These are phyloP conservation scores for Thalassiosira mediterranea DNA, from an alignment of 352 stramenopile species.

Conservation along the genomic window DNA sequence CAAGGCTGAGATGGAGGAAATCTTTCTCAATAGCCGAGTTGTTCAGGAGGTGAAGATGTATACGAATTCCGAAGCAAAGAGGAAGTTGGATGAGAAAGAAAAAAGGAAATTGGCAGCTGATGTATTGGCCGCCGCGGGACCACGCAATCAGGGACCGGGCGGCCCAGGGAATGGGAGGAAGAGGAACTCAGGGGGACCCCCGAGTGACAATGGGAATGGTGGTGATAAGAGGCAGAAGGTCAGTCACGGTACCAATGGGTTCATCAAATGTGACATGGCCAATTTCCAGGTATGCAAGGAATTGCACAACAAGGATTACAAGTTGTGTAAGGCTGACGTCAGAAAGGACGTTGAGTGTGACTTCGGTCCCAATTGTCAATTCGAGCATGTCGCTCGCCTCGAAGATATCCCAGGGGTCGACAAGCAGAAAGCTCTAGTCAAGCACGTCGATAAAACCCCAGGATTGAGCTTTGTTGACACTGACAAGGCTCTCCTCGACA, in stretches of 20 bases:
- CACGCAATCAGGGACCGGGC: too few relatives aligned
- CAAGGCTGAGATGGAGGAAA: not conserved
- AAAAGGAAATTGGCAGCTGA: not conserved
- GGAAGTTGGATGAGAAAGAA: not conserved
- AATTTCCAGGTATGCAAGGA: not conserved
- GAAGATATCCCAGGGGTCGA: not conserved
- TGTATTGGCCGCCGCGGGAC: too few relatives aligned
- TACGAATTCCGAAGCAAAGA: not conserved
- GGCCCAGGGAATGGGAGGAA: not conserved
- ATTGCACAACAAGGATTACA: not conserved
- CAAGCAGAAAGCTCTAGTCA: not conserved
- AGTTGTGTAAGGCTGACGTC: not conserved
- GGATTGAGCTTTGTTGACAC: too few relatives aligned
- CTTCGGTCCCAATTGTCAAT: not conserved
- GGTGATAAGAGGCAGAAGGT: not conserved
- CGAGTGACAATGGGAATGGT: not conserved
- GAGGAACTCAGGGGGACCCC: not conserved
- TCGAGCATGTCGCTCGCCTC: not conserved
- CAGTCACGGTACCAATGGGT: not conserved
- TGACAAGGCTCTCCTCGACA: too few relatives aligned
- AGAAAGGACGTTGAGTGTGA: not conserved
- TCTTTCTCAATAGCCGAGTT: not conserved
- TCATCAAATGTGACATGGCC: not conserved
- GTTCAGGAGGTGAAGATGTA: not conserved
- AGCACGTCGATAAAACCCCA: not conserved